Evolutionary conservation across 1,284 basidiomycete genomes (phyloP).

Genomic region (Rhodotorula sp.): DNA sequence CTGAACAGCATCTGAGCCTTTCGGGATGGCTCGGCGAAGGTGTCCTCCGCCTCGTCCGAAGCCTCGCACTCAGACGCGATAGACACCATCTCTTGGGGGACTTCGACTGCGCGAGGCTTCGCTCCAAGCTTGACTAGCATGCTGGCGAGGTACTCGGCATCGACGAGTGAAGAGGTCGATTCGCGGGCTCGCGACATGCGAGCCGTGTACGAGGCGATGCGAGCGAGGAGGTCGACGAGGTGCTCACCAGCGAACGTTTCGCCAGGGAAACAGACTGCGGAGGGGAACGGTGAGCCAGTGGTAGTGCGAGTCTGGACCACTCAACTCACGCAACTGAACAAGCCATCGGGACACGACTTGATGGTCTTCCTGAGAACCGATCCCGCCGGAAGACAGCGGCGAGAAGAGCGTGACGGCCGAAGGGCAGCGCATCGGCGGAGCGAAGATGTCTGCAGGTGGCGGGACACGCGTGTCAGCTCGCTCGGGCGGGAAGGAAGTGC

Average conservation of each 20-base stretch:
- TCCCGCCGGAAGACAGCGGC: neutral
- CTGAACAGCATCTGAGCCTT: neutral
- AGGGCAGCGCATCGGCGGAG: neutral
- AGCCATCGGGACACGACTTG: constrained; percentile 3
- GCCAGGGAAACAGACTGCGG: neutral
- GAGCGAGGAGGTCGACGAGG: neutral
- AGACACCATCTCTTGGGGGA: no score
- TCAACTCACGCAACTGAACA: neutral
- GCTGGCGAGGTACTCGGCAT: neutral
- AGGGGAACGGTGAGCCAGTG: neutral
- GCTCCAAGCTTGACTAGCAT: neutral
- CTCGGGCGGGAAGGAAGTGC: neutral
- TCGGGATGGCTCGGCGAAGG: neutral
- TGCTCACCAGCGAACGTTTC: neutral
- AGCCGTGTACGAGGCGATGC: neutral
- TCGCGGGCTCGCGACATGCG: no score
- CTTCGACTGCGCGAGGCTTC: neutral
- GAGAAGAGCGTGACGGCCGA: constrained; percentile 12
- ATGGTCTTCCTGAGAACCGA: neutral
- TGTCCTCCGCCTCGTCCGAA: neutral
- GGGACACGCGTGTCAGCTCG: no score
- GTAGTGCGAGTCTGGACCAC: no score
- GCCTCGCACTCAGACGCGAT: no score
- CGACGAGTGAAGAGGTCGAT: neutral
- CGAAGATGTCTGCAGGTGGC: neutral